Base-by-base conservation (phyloP, 1,284 basidiomycete genomes). In the Puccinia triticina region DNA sequence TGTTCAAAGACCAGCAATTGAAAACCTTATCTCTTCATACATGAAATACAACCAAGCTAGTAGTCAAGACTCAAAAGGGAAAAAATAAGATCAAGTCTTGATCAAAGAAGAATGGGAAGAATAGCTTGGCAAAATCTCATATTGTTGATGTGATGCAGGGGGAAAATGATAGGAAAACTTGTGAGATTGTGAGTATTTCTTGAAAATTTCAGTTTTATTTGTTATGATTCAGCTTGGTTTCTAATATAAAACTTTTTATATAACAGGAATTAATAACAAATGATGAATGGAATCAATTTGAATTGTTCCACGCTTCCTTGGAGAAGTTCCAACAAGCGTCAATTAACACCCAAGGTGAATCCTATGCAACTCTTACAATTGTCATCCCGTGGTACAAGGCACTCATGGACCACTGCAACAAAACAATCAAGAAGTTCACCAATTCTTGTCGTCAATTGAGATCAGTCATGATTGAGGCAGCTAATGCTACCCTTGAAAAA, bases 401-500 rank as follows among this genome's bases (percentile, higher is more conserved):
- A 64, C 34, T 29, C 18, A 64, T 32, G 61, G 61, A 64, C 61
- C 61, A 64, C 61, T 64, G 61, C 34, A 64, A 32, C 29, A 29
- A 64, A 37, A 64, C 26, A 14, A 64, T 64, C 26, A 16, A 64
- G 26, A 37, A 64, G 26, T 64, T 64, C 26, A 64, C 26, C 11
- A 64, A 64, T 12, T 64, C 61, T 16, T 26, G n/a, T 2, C 29
- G 61, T 16, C 21, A 14, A 14, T 18, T 26, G 14, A 37, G 34
- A 64, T 64, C 61, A 37, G 61, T 64, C 61, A 64, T 64, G 61
- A 37, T 64, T 64, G 61, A 64, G 12, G 61, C 21, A 32, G 61
- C 61, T 37, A 64, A 64, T 3, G 11, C 61, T 37, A 26, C 61
- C 26, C 5, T 64, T 64, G 61, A 64, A 21, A 64, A 64, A 32